Base-by-base conservation (phyloP, 805 yeast genomes). In the Kazachstania viticola region DNA sequence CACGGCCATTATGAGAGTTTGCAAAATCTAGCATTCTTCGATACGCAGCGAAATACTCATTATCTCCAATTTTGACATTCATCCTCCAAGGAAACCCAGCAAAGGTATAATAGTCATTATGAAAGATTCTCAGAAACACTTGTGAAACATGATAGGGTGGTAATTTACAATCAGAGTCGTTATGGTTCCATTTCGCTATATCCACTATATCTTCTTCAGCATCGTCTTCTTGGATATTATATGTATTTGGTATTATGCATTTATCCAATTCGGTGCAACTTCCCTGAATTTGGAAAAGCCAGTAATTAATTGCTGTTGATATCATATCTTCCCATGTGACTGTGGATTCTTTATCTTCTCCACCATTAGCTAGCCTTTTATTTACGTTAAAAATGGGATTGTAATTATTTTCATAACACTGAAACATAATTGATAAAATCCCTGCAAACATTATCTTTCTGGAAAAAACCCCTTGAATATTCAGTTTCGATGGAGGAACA, bases 11-110 rank as follows among this genome's bases (percentile, higher is more conserved):
- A 30, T 63, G 69, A 23, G 59, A 51, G 17, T 46, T 47, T 9
- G 50, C 42, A 28, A 48, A 44, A 14, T 42, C 36, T 18, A 34
- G 30, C 14, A 79, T 66, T 40, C 75, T 60, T 11, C 56, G 56
- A 25, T 64, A 60, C 9, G 71, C 73, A 3, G 63, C 57, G 15
- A 64, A 64, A 40, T 71, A 66, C 35, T 71, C 76, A 1, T 58
- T 48, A 8, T 60, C 58, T 5, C 72, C 69, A 9, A 79, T 74
- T 24, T 61, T 62, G 22, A 76, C 83, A 45, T 72, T 79, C 76
- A 79, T 75, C 45, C 85, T 69, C 58, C 79, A 72, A 1, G 91
- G 91, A 6, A 84, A 80, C 1, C 95, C 95, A 2, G 87, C 77
- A 51, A 64, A 77, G 4, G 80, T 75, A 33, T 79, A 79, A 35